Percentiles rank a stretch among this genome's conserved stretches.
Conservation (phyloP, 495 filamentous ascomycete genomes). For the Hyaloscypha finlandica region DNA sequence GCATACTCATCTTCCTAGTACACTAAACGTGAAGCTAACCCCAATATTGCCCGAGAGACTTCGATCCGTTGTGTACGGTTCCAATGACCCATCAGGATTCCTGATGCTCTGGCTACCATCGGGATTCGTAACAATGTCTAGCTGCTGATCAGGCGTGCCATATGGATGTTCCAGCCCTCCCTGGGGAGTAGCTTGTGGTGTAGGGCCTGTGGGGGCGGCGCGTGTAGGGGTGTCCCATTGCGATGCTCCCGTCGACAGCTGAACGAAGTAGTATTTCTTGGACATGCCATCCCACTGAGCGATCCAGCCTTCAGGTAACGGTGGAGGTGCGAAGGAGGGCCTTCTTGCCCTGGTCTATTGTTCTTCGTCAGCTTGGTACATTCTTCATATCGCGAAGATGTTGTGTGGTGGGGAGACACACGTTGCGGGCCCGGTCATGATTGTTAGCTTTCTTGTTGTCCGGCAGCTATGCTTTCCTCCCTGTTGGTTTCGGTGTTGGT, state of each 20-base stretch:
- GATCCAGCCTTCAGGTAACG: conserved; percentile 75
- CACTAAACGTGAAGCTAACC: conserved; percentile 16
- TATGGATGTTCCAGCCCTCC: conserved; percentile 51
- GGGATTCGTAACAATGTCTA: conserved; percentile 51
- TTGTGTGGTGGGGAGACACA: conserved; percentile 9
- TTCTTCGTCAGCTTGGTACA: conserved; percentile 17
- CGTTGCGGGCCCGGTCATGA: conserved; percentile 34
- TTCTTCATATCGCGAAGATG: conserved; percentile 22
- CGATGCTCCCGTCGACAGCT: conserved; percentile 70
- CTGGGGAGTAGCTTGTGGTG: conserved; percentile 53
- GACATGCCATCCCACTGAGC: conserved; percentile 78
- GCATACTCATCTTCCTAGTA: background rate
- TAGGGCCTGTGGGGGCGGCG: conserved; percentile 53
- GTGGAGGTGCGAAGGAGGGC: conserved; percentile 69
- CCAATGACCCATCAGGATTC: conserved; percentile 51
- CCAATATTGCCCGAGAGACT: conserved; percentile 25
- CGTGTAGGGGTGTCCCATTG: conserved; percentile 79
- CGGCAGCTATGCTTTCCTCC: background rate
- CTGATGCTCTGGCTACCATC: conserved; percentile 53
- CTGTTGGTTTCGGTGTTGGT: background rate
- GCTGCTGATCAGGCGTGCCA: conserved; percentile 40
- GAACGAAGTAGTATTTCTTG: conserved; percentile 79
- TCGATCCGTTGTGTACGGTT: conserved; percentile 37
- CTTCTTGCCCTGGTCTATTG: conserved; percentile 58
- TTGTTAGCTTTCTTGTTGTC: background rate